phyloP scores from a whole-genome alignment of 1,284 basidiomycete species.

The Xerocomus nothofagi region DNA sequence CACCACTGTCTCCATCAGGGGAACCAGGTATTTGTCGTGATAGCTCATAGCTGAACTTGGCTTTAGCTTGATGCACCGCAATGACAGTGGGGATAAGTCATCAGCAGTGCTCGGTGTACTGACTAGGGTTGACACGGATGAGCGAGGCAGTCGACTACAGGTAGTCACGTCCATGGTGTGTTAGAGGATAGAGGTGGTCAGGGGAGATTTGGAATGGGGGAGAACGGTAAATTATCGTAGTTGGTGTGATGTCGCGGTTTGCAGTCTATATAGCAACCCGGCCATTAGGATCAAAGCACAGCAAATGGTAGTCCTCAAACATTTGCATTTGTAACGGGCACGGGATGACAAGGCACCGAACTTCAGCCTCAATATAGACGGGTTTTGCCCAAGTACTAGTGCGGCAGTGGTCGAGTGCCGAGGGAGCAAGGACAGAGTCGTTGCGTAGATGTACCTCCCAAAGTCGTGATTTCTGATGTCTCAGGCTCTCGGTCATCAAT shows the following conservation, averaged over 20 bases:
- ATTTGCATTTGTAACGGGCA: conserved; percentile 1
- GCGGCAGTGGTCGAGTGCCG: neutral
- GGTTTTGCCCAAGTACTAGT: neutral
- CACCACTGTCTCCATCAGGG: conserved; percentile 10
- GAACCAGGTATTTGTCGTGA: conserved; percentile 4
- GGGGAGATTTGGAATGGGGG: neutral
- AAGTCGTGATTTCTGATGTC: neutral
- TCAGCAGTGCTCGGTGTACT: conserved; percentile 1
- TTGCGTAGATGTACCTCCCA: neutral
- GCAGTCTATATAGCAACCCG: conserved; percentile 27
- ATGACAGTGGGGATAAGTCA: neutral
- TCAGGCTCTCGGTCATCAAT: neutral
- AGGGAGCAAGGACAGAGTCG: neutral
- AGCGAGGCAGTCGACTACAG: neutral
- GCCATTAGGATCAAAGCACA: conserved; percentile 26
- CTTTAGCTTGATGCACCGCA: conserved; percentile 11
- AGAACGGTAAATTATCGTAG: conserved; percentile 3
- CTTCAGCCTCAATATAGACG: neutral
- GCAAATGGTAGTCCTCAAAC: conserved; percentile 6
- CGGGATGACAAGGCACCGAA: conserved; percentile 8
- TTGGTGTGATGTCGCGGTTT: neutral
- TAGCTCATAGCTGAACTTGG: neutral
- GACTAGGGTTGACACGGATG: conserved; percentile 14
- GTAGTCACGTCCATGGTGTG: conserved; percentile 15
- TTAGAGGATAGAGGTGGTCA: neutral